A percentile compares a stretch with the other conserved stretches of the same genome.
Evolutionary conservation across 106 monocot genomes (phyloP).

Genomic region (Dendrobium nobile): DNA sequence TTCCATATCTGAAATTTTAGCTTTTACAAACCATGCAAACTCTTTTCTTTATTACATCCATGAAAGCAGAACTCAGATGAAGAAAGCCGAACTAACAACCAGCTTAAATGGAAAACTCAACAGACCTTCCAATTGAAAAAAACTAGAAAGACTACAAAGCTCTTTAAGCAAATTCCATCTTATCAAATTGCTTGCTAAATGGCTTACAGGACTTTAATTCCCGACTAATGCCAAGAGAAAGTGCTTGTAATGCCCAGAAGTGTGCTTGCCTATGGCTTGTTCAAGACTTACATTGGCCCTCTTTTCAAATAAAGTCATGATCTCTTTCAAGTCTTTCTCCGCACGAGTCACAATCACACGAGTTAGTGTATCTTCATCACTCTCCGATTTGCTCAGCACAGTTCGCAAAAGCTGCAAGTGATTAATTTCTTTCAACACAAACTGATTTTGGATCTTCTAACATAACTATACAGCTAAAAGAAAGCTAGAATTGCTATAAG

Average conservation of each 20-base stretch:
- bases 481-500: too few species aligned
- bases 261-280: conserved; percentile 15
- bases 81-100: background rate
- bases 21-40: too few species aligned
- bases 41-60: background rate
- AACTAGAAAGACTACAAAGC: background rate
- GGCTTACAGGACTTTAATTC: conserved; percentile 1
- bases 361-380: conserved; percentile 47
- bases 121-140: background rate
- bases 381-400: conserved; percentile 17
- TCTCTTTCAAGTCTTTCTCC: conserved; percentile 65
- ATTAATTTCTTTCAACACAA: background rate
- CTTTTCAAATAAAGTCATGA: conserved; percentile 25
- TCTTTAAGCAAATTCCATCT: background rate
- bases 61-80: background rate
- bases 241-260: conserved; percentile 22
- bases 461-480: too few species aligned
- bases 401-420: conserved; percentile 44
- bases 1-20: background rate
- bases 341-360: conserved; percentile 59
- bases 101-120: background rate
- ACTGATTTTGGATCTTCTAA: too few species aligned
- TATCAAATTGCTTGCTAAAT: background rate
- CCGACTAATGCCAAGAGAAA: conserved; percentile 24
- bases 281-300: conserved; percentile 18